Evolutionary conservation across 345 rosid species (phyloP), one percentile per base, ranked within the genome.

Genomic region (Eucalyptus rudis): DNA sequence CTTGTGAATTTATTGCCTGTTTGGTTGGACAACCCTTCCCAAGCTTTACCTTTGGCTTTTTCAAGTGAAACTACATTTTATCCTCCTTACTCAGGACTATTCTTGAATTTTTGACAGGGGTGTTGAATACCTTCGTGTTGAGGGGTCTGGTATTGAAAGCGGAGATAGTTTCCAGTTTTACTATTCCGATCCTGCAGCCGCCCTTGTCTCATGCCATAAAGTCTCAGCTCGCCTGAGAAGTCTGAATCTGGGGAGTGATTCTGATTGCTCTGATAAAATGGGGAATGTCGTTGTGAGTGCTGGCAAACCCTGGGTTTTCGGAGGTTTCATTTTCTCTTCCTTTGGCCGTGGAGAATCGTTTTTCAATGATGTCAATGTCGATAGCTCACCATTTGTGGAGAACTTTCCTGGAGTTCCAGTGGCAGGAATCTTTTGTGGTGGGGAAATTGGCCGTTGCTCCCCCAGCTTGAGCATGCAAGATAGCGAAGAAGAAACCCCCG

Each of bases 141-240:
- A 90, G 8, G 96, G 96, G 64, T 58, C 43, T 8, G 97, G 94
- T 68, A 95, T 96, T 52, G 92, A 87, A 92, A 94, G 92, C 24
- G 95, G 95, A 11, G 98, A 96, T 92, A 88, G 40, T 88, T 96
- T 96, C 93, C 95, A 92, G 87, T 91, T 96, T 89, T 96, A 96
- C 92, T 64, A 81, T 86, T 89, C 98, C 52, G 94, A 95, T 91
- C 90, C 90, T 15, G 29, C 51, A 9, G 44, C 88, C 36, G 99
- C 95, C 51, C 87, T 88, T 58, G 45, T 90, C 84, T 92, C 96
- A 49, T 90, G 93, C 50, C 86, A 45, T 17, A 88, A 87, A 45
- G 92, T 93, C 27, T 89, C 95, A 20, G 52, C 58, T 16, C 44
- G 89, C 81, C 87, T 96, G 84, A 90, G 88, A 90, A 90, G 90